Percentiles rank a stretch among this genome's conserved stretches.
These are phyloP conservation scores for Picea abies DNA, from an alignment of 83 land plant genomes.

Conservation along the genomic window DNA sequence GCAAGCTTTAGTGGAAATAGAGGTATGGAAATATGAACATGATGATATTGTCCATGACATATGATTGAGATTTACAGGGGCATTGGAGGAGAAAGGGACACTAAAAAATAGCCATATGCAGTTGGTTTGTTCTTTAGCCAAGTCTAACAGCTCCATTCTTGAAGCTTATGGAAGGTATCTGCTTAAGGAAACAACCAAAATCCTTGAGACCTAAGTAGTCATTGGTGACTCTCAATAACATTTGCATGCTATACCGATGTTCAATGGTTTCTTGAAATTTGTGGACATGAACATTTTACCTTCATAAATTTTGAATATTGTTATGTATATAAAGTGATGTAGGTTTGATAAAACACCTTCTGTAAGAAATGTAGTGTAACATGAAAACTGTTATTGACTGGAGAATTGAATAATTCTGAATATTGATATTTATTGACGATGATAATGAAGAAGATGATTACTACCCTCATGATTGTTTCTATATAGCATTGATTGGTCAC, in stretches of 20 bases:
- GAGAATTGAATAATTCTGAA: no score
- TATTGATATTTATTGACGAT: no score
- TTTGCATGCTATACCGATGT: conserved; percentile 59
- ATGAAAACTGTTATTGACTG: no score
- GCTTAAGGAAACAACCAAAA: conserved; percentile 52
- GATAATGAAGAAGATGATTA: no score
- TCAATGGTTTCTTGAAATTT: conserved; percentile 58
- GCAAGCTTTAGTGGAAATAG: conserved; percentile 79
- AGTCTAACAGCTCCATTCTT: conserved; percentile 51
- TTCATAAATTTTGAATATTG: conserved; percentile 36
- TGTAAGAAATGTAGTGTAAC: conserved; percentile 53
- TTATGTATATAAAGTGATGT: conserved; percentile 36
- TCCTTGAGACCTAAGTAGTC: conserved; percentile 33
- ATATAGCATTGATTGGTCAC: no score
- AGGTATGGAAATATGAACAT: conserved; percentile 79
- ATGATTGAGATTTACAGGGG: conserved; percentile 65
- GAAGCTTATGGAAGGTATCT: conserved; percentile 70
- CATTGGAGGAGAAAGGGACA: conserved; percentile 60
- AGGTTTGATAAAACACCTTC: conserved; percentile 33
- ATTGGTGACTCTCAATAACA: conserved; percentile 50
- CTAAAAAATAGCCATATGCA: conserved; percentile 81
- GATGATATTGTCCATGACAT: conserved; percentile 68
- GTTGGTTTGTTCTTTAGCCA: conserved; percentile 68
- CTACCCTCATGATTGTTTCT: no score
- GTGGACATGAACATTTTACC: conserved; percentile 48